phyloP scores from a whole-genome alignment of 192 early-diverging fungal genomes.

The Phycomyces blakesleeanus region DNA sequence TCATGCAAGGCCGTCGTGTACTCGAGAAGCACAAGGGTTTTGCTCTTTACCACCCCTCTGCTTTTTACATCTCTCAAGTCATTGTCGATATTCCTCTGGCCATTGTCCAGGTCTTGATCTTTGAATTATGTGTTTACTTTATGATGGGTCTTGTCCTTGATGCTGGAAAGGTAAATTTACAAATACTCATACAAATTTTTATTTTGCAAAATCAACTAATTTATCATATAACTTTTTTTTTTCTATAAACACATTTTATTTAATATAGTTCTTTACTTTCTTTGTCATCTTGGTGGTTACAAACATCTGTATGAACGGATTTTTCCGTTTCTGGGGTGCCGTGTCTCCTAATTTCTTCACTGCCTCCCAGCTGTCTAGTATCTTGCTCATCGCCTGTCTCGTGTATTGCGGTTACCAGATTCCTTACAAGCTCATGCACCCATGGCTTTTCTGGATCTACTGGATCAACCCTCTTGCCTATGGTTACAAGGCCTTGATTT shows the following conservation, averaged over 20 bases:
- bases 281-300: conserved; percentile 56
- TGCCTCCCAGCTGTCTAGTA: conserved; percentile 51
- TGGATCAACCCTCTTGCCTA: conserved; percentile 74
- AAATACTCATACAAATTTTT: too few relatives aligned
- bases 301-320: conserved; percentile 54
- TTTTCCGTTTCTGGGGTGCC: conserved; percentile 57
- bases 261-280: conserved; percentile 56
- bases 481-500: conserved; percentile 63
- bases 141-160: conserved; percentile 54
- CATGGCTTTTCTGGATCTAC: conserved; percentile 58
- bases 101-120: conserved; percentile 49
- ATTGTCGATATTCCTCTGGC: conserved; percentile 55
- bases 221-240: not conserved
- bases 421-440: conserved; percentile 56
- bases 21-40: conserved; percentile 69
- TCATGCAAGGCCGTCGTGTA: conserved; percentile 63
- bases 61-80: conserved; percentile 58
- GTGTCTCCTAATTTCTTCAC: conserved; percentile 49
- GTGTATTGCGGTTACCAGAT: conserved; percentile 66
- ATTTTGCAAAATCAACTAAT: not conserved
- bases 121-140: conserved; percentile 62
- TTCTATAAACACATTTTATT: too few relatives aligned
- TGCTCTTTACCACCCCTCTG: conserved; percentile 65
- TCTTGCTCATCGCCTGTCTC: conserved; percentile 53
- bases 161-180: conserved; percentile 48